Evolutionary conservation across 129 eudicot species (phyloP), one percentile per base, ranked within the genome.

Genomic region (Oenanthe sinensis): DNA sequence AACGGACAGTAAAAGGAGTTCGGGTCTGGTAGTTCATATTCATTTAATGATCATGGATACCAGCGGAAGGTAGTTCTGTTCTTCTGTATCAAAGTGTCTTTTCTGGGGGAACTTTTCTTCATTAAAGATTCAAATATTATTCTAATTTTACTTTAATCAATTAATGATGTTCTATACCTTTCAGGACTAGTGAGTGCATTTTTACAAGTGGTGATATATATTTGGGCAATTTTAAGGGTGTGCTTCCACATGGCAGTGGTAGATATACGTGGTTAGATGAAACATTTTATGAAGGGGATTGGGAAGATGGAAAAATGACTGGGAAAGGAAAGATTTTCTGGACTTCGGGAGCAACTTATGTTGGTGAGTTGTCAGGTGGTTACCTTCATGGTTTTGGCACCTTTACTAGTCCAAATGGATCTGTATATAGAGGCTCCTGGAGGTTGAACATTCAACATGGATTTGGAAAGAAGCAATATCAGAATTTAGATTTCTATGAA

Each of bases 231-330:
- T 83, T 85, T 42, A 89, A 81, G 74, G 93, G 90, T 69, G 80
- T 72, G 68, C 75, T 90, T 71, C 95, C 97, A 20, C 95, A 96
- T 48, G 99, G 99, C 40, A 89, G 63, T 75, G 97, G 99, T 49
- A 96, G 76, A 73, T 92, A 92, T 83, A 92, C 83, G 39, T 92
- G 99, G 99, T 82, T 90, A 58, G 89, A 96, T 84, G 97, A 97
- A 78, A 89, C 97, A 49, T 84, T 89, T 71, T 96, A 92, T 54
- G 91, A 88, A 62, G 99, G 99, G 80, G 85, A 90, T 50, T 96
- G 99, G 99, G 97, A 90, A 85, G 92, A 87, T 54, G 99, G 99
- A 45, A 96, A 96, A 80, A 92, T 96, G 97, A 82, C 89, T 8
- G 99, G 99, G 36, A 89, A 87, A 83, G 99, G 99, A 71, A 81